Percentiles rank a stretch among this genome's conserved stretches.
Conservation (phyloP, 2,329 filamentous ascomycete species). For the Clonostachys rhizophaga region DNA sequence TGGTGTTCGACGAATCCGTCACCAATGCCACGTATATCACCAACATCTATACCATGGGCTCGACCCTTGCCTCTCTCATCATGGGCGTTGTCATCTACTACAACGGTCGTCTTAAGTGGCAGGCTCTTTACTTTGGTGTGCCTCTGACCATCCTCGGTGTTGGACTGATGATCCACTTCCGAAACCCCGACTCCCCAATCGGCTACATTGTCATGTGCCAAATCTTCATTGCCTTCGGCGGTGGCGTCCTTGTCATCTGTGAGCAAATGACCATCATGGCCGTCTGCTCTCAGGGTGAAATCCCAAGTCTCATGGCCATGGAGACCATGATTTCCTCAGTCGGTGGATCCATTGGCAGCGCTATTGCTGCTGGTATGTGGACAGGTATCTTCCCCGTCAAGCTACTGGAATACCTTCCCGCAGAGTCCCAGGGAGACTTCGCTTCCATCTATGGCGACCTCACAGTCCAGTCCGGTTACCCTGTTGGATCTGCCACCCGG, state of each 20-base stretch:
- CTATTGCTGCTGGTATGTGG: slow-evolving; percentile 36
- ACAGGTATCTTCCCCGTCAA: slow-evolving; percentile 30
- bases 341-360: slow-evolving; percentile 38
- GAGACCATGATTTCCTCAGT: slow-evolving; percentile 35
- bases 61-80: slow-evolving; percentile 40
- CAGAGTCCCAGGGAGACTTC: slow-evolving; percentile 16
- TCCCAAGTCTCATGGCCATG: slow-evolving; percentile 42
- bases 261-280: slow-evolving; percentile 55
- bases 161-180: slow-evolving; percentile 28
- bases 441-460: slow-evolving; percentile 36
- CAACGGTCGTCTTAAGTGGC: slow-evolving; percentile 43
- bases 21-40: slow-evolving; percentile 39
- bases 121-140: slow-evolving; percentile 32
- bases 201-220: slow-evolving; percentile 47
- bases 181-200: slow-evolving; percentile 29
- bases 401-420: slow-evolving; percentile 30
- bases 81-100: slow-evolving; percentile 38
- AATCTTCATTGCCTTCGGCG: slow-evolving; percentile 47
- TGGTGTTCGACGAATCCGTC: slow-evolving; percentile 36
- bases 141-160: slow-evolving; percentile 51
- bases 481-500: slow-evolving; percentile 30
- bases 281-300: slow-evolving; percentile 47
- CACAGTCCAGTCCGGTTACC: slow-evolving; percentile 28
- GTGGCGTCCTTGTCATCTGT: slow-evolving; percentile 48
- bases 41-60: slow-evolving; percentile 46